These are phyloP conservation scores for Antonospora locustae DNA, from an alignment of 371 early-diverging fungal genomes.

Conservation along the genomic window DNA sequence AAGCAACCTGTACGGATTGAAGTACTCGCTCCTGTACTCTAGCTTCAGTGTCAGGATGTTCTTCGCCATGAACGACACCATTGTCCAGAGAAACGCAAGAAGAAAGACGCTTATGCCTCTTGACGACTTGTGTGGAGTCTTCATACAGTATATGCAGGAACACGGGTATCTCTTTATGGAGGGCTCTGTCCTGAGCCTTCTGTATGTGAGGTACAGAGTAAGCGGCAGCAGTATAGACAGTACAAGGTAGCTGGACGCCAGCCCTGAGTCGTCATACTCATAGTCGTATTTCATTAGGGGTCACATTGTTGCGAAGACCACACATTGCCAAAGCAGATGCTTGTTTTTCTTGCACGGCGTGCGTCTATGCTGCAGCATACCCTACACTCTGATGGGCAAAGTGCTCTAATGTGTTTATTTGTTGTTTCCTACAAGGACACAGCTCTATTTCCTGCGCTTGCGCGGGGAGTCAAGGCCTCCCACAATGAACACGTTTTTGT, in stretches of 20 bases:
- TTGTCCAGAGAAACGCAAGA: not conserved
- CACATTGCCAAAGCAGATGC: too few species aligned
- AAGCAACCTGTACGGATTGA: slow-evolving; percentile 39
- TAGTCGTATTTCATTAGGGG: slow-evolving; percentile 38
- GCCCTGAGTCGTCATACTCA: slow-evolving; percentile 47
- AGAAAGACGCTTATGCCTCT: not conserved
- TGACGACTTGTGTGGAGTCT: slow-evolving; percentile 4
- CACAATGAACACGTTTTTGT: slow-evolving; percentile 44
- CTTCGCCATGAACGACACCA: slow-evolving; percentile 21
- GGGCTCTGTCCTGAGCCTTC: not conserved
- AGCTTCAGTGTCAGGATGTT: slow-evolving; percentile 40
- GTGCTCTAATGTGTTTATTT: too few species aligned
- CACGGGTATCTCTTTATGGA: slow-evolving; percentile 7
- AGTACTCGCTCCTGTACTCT: slow-evolving; percentile 12
- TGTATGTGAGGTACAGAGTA: slow-evolving; percentile 15
- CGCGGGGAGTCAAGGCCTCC: slow-evolving; percentile 27
- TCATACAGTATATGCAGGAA: slow-evolving; percentile 26
- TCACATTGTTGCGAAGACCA: too few species aligned
- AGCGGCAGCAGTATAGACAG: slow-evolving; percentile 37
- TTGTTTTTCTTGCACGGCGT: too few species aligned
- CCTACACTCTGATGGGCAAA: too few species aligned
- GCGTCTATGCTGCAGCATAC: too few species aligned
- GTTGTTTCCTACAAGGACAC: too few species aligned
- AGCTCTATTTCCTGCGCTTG: slow-evolving; percentile 19
- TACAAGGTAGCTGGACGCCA: slow-evolving; percentile 43